Percentiles rank a stretch among this genome's conserved stretches.
Conservation (phyloP, 2,329 filamentous ascomycete species). For the Coniochaeta hoffmannii region DNA sequence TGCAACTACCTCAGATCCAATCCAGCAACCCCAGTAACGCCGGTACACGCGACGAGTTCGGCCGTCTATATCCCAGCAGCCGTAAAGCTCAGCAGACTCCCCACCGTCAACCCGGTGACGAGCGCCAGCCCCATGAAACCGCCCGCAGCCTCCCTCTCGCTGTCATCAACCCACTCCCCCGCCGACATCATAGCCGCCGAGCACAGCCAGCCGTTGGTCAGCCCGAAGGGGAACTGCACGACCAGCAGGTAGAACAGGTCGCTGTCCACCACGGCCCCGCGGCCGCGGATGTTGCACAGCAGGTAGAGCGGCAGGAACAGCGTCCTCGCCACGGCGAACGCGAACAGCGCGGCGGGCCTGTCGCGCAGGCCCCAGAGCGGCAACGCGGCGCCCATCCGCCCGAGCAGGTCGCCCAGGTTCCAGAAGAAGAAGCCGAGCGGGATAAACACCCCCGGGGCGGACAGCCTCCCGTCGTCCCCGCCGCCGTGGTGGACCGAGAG, state of each 20-base stretch:
- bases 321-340: constrained; percentile 56
- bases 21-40: too few species aligned
- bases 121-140: constrained; percentile 91
- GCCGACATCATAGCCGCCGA: constrained; percentile 90
- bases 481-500: constrained; percentile 29
- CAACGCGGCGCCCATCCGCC: constrained; percentile 60
- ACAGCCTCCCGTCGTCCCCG: constrained; percentile 37
- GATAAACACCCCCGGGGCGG: constrained; percentile 73
- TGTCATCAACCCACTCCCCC: constrained; percentile 69
- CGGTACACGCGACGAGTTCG: too few species aligned
- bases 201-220: constrained; percentile 81
- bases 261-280: constrained; percentile 65
- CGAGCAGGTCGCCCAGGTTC: constrained; percentile 81
- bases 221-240: constrained; percentile 76
- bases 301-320: constrained; percentile 78
- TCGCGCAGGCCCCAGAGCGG: constrained; percentile 48
- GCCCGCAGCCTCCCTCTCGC: constrained; percentile 81
- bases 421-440: constrained; percentile 86
- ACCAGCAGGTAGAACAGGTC: constrained; percentile 83
- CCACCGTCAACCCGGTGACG: constrained; percentile 73
- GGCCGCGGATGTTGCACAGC: constrained; percentile 78
- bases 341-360: constrained; percentile 60
- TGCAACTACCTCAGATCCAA: too few species aligned
- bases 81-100: constrained; percentile 85
- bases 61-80: constrained; percentile 38